Evolutionary conservation across 768 basidiomycete genomes (phyloP), one percentile per base, ranked within the genome.

Genomic region (Naganishia vaughanmartiniae): DNA sequence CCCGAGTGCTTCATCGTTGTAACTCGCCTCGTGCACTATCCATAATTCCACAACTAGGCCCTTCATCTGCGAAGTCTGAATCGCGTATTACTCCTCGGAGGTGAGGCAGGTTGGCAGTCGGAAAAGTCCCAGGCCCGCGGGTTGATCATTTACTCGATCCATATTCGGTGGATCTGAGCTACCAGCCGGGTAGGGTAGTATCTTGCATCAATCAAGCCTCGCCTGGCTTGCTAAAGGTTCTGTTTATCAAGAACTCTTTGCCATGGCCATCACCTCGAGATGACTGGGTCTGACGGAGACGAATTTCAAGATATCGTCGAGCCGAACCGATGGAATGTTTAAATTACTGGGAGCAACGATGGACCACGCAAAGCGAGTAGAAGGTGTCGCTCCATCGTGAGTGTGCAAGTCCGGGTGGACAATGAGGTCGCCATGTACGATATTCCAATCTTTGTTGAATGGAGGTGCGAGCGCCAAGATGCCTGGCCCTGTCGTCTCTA

Each of bases 361-460:
- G 12, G 60, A 63, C 60, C 60, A 63, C 4, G 60, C 60, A 42
- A 45, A 63, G 15, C 42, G 58, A 17, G 24, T 45, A 10, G 19
- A 11, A 10, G 7, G 2, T 7, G 12, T 6, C 7, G 56, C 17
- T 4, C 24, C 24, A 19, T 19, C n/a, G 57, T 30, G 24, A 3
- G n/a, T 45, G 4, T 34, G 11, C 30, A 30, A 14, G 21, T 1
- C 24, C n/a, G 39, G 42, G 42, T 15, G n/a, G 17, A 45, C 0
- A 19, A 45, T 17, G 42, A 63, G 30, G 19, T 10, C 26, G n/a
- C 60, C 60, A 63, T 45, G 36, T 42, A 5, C 12, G 15, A 63
- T 30, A 14, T 12, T 42, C 60, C 60, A 63, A 28, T 42, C 33
- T 10, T 17, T 42, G 15, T 2, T 26, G n/a, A 28, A 17, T 6